Base-by-base conservation (phyloP, 2,329 filamentous ascomycete species). In the Juglanconis juglandina region DNA sequence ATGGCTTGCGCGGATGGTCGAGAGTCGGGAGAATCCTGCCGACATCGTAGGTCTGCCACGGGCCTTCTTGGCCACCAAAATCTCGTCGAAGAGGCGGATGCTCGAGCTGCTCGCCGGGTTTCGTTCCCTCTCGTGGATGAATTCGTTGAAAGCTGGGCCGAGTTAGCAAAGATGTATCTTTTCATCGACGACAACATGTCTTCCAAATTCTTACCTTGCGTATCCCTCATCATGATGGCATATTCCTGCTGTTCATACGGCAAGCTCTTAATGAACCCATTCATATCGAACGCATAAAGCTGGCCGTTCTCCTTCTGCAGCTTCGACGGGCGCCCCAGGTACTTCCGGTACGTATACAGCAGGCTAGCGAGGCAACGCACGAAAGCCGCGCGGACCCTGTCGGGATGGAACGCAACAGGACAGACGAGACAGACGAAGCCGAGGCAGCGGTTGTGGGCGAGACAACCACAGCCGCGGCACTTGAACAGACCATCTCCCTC, bases 81-180 rank as follows among this genome's bases (percentile, higher is more conserved):
- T 87, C 72, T 93, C 89, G 72, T 95, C 91, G 68, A 95, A 95
- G 1, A 95, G 81, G 59, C 89, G 88, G 68, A 94, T 86, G 2
- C 81, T 74, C 0, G 89, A 82, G 64, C 90, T 82, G 7, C 84
- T 80, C 0, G 85, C 73, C 2, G 85, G 78, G 7, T 81, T 84
- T 30, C 79, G 86, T 74, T 95, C 91, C 50, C 91, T 85, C 67
- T 92, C 89, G 68, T 94, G 89, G 63, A 95, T 90, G 72, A 95
- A 95, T 72, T 94, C 90, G 66, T 92, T 92, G 71, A 93, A 92
- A 53, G 79, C 85, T 86, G 47, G 47, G 35, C 9, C 68, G 70
- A 72, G 56, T 65, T 52, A 63, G 63, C 53, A 42, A 46, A 32
- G 59, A 9, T 14, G 8, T 2, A 13, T 24, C 24, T 24, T 24